phyloP scores from a whole-genome alignment of 805 yeast genomes.

The Yarrowia sp. region DNA sequence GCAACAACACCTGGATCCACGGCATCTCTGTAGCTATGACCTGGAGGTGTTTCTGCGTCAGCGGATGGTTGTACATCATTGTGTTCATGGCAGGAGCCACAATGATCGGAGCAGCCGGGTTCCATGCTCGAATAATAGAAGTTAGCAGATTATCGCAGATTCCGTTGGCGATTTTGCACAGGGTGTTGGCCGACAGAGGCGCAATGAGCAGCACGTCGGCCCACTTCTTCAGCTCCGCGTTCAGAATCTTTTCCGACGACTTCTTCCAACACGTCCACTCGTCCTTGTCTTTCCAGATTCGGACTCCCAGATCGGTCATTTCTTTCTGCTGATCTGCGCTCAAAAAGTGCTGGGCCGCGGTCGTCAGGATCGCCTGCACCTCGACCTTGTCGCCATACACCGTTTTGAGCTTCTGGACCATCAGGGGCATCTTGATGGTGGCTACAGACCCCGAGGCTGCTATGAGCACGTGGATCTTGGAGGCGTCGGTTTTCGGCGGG shows the following conservation, averaged over 20 bases:
- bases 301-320: slow-evolving; percentile 53
- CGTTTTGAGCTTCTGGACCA: slow-evolving; percentile 84
- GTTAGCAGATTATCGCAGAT: slow-evolving; percentile 91
- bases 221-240: slow-evolving; percentile 93
- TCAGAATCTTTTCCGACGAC: slow-evolving; percentile 84
- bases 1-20: slow-evolving; percentile 89
- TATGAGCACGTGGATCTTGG: slow-evolving; percentile 80
- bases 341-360: slow-evolving; percentile 49
- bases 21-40: slow-evolving; percentile 83
- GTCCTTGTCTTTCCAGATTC: slow-evolving; percentile 90
- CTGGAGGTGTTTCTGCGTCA: slow-evolving; percentile 82
- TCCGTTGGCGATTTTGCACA: slow-evolving; percentile 88
- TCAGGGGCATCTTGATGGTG: slow-evolving; percentile 88
- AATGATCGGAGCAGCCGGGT: slow-evolving; percentile 85
- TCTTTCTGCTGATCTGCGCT: not conserved
- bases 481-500: slow-evolving; percentile 27
- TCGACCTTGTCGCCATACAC: slow-evolving; percentile 78
- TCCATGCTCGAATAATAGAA: slow-evolving; percentile 93
- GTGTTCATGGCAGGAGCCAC: slow-evolving; percentile 97
- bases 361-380: slow-evolving; percentile 82
- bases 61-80: slow-evolving; percentile 85
- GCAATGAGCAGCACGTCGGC: slow-evolving; percentile 92
- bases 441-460: slow-evolving; percentile 98
- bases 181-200: slow-evolving; percentile 91
- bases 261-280: slow-evolving; percentile 66